Evolutionary conservation across 73 alveolate species (phyloP), one percentile per base, ranked within the genome.

Genomic region (Paramecium primaurelia): DNA sequence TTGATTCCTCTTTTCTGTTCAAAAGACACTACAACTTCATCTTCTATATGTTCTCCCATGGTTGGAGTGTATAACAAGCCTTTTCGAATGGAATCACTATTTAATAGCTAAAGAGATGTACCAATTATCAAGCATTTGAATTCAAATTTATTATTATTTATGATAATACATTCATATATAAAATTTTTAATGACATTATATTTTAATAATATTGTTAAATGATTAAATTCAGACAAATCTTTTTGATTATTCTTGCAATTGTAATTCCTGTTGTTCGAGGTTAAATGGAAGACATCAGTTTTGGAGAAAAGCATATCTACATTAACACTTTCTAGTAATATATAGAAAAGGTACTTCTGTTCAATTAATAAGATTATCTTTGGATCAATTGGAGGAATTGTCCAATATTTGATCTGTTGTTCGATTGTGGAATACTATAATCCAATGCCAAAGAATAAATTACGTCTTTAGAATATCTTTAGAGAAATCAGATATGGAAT

Each of bases 91-190:
- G 91, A 80, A 80, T 80, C 91, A 44, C 91, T 80, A 80, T 45
- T 14, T 4, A 44, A 8, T 25, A 26, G 30, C 2, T 26, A 20
- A 10, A 3, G 36, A 22, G 14, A 3, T n/a, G 32, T 80, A 49
- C 91, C 71, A 45, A 80, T 80, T 80, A 80, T 80, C 91, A 18
- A 80, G 73, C 91, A 80, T 80, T 80, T 80, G 87, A 73, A 73
- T 73, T 73, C 87, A 73, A 73, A 73, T 73, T 73, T 73, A 54
- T 54, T 54, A 54, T 54, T 54, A 54, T 54, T 54, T 20, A 54
- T 54, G 69, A 54, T 54, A n/a, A 54, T 54, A 34, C 28, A 54
- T 54, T 54, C 69, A 54, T 73, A 37, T 37, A 30, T 10, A 12
- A 34, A 37, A 12, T 37, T 73, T 37, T 12, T 73, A 73, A 30